These are phyloP conservation scores for Cyclotella choctawhatcheeana DNA, from an alignment of 108 stramenopile genomes.

Conservation along the genomic window DNA sequence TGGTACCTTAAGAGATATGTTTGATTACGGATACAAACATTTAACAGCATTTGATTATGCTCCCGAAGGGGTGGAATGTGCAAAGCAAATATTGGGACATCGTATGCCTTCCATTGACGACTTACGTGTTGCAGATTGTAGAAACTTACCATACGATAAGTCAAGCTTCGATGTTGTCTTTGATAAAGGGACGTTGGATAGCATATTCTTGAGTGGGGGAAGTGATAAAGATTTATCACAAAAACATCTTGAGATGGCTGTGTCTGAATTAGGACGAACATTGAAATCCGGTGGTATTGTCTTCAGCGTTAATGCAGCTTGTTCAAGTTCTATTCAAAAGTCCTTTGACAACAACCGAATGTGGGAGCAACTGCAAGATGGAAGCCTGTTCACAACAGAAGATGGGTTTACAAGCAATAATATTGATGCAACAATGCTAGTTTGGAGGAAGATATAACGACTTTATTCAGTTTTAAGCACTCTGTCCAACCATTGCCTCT, in stretches of 20 bases:
- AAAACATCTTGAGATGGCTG: slow-evolving; percentile 53
- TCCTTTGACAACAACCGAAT: slow-evolving; percentile 30
- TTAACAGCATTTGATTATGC: slow-evolving; percentile 59
- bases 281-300: slow-evolving; percentile 60
- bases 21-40: slow-evolving; percentile 44
- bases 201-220: slow-evolving; percentile 51
- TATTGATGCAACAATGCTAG: slow-evolving; percentile 65
- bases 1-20: slow-evolving; percentile 42
- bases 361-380: slow-evolving; percentile 49
- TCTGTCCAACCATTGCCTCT: slow-evolving; percentile 24
- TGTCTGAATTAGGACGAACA: slow-evolving; percentile 60
- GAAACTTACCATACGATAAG: slow-evolving; percentile 36
- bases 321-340: slow-evolving; percentile 46
- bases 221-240: slow-evolving; percentile 44
- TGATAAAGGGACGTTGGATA: slow-evolving; percentile 46
- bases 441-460: slow-evolving; percentile 39
- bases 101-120: slow-evolving; percentile 29
- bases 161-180: slow-evolving; percentile 39
- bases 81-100: slow-evolving; percentile 31
- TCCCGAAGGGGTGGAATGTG: slow-evolving; percentile 54
- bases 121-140: slow-evolving; percentile 45
- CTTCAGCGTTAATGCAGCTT: slow-evolving; percentile 63
- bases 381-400: slow-evolving; percentile 54
- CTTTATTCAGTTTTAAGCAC: neutral
- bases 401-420: slow-evolving; percentile 77